Conservation (phyloP, 208 protist species). For the Angomonas deanei region DNA sequence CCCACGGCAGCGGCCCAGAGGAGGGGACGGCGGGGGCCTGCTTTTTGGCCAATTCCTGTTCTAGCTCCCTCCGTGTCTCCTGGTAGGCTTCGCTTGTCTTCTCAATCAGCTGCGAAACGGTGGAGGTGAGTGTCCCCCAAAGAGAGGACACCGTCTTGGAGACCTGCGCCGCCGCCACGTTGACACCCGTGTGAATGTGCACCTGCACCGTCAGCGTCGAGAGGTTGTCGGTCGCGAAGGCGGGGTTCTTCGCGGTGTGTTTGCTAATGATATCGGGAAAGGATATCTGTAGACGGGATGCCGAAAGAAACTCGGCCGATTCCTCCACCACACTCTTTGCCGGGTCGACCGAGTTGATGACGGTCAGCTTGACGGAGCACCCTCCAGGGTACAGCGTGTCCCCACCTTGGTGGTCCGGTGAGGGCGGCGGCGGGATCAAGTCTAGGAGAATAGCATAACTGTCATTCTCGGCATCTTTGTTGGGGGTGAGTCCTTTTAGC, state of each 20-base stretch:
- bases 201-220: constrained; percentile 35
- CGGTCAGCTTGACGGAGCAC: constrained; percentile 37
- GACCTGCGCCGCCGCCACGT: constrained; percentile 51
- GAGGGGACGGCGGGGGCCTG: background rate
- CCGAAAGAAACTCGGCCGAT: background rate
- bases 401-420: background rate
- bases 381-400: constrained; percentile 31
- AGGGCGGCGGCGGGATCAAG: constrained; percentile 50
- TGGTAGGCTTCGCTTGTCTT: constrained; percentile 32
- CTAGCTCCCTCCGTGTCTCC: constrained; percentile 42
- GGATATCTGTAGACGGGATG: background rate
- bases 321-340: background rate
- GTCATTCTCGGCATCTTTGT: constrained; percentile 20
- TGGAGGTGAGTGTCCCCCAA: constrained; percentile 47
- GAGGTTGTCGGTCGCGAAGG: constrained; percentile 16
- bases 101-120: constrained; percentile 41
- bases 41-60: constrained; percentile 1
- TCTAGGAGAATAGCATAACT: constrained; percentile 58
- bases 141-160: constrained; percentile 48
- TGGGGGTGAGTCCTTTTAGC: constrained; percentile 46
- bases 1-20: constrained; percentile 42
- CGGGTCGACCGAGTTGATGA: constrained; percentile 17
- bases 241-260: constrained; percentile 5
- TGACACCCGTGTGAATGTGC: constrained; percentile 55
- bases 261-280: background rate